Evolutionary conservation across 1,284 basidiomycete species (phyloP).

Genomic region (Irpex lacteus): DNA sequence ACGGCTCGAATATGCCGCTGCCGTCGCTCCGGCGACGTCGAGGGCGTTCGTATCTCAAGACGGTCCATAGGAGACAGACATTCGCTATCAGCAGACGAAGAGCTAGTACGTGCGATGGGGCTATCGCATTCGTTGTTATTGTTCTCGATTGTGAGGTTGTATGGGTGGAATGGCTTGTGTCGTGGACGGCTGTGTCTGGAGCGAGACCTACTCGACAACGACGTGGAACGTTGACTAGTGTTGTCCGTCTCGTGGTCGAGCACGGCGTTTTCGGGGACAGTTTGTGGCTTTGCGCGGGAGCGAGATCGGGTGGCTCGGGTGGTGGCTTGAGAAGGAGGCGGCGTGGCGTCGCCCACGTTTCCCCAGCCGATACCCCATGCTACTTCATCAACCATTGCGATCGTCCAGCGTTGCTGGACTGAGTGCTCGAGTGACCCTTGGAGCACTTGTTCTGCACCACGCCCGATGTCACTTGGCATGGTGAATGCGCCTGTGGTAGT

Average conservation of each 20-base stretch:
- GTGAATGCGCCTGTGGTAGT: slow-evolving; percentile 51
- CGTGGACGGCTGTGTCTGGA: slow-evolving; percentile 26
- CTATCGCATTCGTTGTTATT: slow-evolving; percentile 8
- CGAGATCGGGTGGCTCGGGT: slow-evolving; percentile 20
- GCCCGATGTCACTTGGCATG: slow-evolving; percentile 57
- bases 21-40: slow-evolving; percentile 16
- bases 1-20: slow-evolving; percentile 13
- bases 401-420: slow-evolving; percentile 65
- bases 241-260: slow-evolving; percentile 20
- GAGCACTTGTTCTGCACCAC: slow-evolving; percentile 70
- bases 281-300: slow-evolving; percentile 18
- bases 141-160: slow-evolving; percentile 1
- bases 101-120: slow-evolving; percentile 21
- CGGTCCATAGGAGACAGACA: slow-evolving; percentile 30
- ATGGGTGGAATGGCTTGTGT: slow-evolving; percentile 16
- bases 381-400: slow-evolving; percentile 70
- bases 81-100: slow-evolving; percentile 24
- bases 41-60: slow-evolving; percentile 28
- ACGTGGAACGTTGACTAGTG: slow-evolving; percentile 20
- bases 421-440: slow-evolving; percentile 71
- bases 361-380: slow-evolving; percentile 83
- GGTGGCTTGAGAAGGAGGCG: slow-evolving; percentile 20
- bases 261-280: slow-evolving; percentile 15
- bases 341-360: slow-evolving; percentile 42
- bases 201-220: slow-evolving; percentile 24